Evolutionary conservation across 331 rosid genomes (phyloP).

Genomic region (Quercus phellos): DNA sequence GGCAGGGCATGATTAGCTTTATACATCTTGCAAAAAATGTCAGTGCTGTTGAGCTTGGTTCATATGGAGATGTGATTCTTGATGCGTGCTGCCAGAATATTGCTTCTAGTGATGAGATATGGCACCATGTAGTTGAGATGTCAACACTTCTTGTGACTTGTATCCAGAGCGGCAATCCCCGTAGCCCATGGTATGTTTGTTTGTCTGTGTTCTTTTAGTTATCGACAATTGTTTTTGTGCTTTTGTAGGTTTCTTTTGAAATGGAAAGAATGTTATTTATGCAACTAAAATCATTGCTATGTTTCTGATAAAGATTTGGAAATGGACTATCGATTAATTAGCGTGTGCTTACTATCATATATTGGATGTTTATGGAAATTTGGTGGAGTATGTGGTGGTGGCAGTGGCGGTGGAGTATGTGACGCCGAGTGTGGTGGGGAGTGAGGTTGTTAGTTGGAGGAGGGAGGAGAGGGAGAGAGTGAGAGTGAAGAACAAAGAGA

Average conservation of each 20-base stretch:
- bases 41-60: constrained; percentile 52
- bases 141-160: constrained; percentile 61
- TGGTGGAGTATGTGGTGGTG: not conserved
- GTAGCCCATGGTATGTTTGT: constrained; percentile 68
- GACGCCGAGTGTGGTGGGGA: constrained; percentile 36
- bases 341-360: not conserved
- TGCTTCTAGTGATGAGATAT: constrained; percentile 71
- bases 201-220: constrained; percentile 15
- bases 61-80: constrained; percentile 72
- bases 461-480: constrained; percentile 35
- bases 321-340: not conserved
- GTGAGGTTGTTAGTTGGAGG: constrained; percentile 24
- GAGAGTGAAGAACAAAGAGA: constrained; percentile 8
- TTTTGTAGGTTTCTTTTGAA: constrained; percentile 15
- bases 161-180: constrained; percentile 72
- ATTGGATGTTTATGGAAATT: constrained; percentile 12
- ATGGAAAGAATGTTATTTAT: constrained; percentile 16
- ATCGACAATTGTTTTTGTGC: not conserved
- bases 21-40: constrained; percentile 67
- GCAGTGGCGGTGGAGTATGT: constrained; percentile 37
- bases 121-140: constrained; percentile 75
- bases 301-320: not conserved
- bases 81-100: constrained; percentile 98
- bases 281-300: not conserved
- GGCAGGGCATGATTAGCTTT: constrained; percentile 76